Percentiles rank a stretch among this genome's conserved stretches.
Evolutionary conservation across 1,139 yeast genomes (phyloP).

Genomic region (Yamadazyma sp.): DNA sequence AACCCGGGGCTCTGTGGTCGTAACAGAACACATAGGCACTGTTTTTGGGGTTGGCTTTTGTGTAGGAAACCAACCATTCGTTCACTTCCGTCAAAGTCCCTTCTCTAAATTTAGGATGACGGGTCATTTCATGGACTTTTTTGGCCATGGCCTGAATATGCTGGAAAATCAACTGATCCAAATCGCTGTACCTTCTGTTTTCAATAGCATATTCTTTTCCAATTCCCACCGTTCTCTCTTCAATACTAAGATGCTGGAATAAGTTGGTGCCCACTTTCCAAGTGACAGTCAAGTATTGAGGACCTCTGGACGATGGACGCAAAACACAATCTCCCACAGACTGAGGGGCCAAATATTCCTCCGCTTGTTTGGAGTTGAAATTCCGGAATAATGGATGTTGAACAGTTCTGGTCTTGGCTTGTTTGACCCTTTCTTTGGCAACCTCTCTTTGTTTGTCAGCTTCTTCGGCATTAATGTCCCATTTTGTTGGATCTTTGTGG

Average conservation of each 20-base stretch:
- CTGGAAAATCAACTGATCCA: conserved; percentile 89
- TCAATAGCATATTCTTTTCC: conserved; percentile 72
- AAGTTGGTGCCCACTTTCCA: conserved; percentile 94
- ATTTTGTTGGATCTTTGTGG: conserved; percentile 60
- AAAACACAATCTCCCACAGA: conserved; percentile 91
- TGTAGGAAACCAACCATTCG: conserved; percentile 85
- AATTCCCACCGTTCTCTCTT: conserved; percentile 60
- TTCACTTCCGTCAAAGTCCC: conserved; percentile 81
- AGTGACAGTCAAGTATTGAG: conserved; percentile 84
- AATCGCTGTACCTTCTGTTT: conserved; percentile 69
- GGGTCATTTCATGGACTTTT: conserved; percentile 80
- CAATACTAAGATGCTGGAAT: conserved; percentile 87
- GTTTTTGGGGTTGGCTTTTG: conserved; percentile 87
- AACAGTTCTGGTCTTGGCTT: conserved; percentile 63
- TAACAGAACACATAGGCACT: conserved; percentile 90
- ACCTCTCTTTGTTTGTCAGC: conserved; percentile 60
- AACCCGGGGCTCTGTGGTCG: conserved; percentile 91
- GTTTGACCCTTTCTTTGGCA: conserved; percentile 58
- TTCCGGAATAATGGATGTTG: conserved; percentile 91
- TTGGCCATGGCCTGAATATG: conserved; percentile 85
- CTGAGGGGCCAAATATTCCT: conserved; percentile 85
- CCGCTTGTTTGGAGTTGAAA: conserved; percentile 85
- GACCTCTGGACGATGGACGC: conserved; percentile 91
- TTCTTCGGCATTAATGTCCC: conserved; percentile 84
- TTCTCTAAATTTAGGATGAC: conserved; percentile 83